Evolutionary conservation across 2,329 filamentous ascomycete species (phyloP), one percentile per base, ranked within the genome.

Genomic region (Colletotrichum sp.): DNA sequence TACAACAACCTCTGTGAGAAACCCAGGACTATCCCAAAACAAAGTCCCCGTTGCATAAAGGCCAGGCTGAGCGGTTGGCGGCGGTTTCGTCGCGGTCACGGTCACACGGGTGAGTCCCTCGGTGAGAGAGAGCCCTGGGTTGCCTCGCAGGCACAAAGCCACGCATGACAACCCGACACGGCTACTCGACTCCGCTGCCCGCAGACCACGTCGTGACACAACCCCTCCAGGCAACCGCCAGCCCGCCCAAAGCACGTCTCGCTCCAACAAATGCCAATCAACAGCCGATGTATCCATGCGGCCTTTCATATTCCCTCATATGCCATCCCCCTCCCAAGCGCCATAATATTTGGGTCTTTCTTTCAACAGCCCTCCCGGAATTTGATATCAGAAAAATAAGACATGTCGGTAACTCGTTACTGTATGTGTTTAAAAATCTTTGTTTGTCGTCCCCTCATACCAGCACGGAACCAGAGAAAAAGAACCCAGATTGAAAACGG

Each of bases 401-500:
- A 76, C 73, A 76, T 24, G 47, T 66, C 74, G 70, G 75, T 70
- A 55, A 38, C 43, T 76, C 73, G 67, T 76, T 71, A 70, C 75
- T 75, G 75, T 71, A 73, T 71, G 75, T 43, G 51, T 68, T 70
- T 62, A 47, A 27, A 27, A 73, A 34, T 68, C 74, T 70, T 69
- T 72, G 13, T 68, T 8, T 62, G 63, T 62, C 62, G 29, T 58
- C 69, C 54, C 62, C 62, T 66, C 70, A 73, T 66, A 75, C 38
- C 66, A 75, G 57, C 59, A 69, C 66, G 73, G 61, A 62, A 73
- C 69, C 75, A 73, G 55, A 58, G 72, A 69, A 74, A 59, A 27
- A 75, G 47, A 69, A 57, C 31, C 38, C 34, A n/a, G 55, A 54
- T 54, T 18, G 38, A 21, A 65, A 71, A 61, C 29, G 33, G 61